A percentile compares a stretch with the other conserved stretches of the same genome.
phyloP scores from a whole-genome alignment of 345 rosid genomes.

The Citrus hindsii region DNA sequence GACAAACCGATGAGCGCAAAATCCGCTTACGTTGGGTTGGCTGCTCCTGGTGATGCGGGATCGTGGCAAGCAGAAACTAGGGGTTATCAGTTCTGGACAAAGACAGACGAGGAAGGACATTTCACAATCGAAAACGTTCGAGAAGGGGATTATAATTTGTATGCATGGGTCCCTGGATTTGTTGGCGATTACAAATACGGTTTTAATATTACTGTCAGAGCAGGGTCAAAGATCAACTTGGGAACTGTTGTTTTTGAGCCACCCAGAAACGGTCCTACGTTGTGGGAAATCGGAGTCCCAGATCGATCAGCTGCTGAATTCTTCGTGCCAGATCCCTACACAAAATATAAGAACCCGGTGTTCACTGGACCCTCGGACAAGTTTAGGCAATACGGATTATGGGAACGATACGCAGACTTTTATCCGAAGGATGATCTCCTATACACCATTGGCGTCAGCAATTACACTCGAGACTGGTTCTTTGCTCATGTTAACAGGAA shows the following conservation, averaged over 20 bases:
- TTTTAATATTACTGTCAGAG: not conserved
- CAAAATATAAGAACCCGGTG: conserved; percentile 36
- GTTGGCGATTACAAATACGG: conserved; percentile 59
- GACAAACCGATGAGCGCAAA: conserved; percentile 8
- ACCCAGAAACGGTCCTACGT: too few species aligned
- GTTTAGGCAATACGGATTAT: conserved; percentile 85
- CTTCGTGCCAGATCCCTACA: conserved; percentile 14
- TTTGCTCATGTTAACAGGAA: conserved; percentile 71
- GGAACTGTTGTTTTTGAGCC: too few species aligned
- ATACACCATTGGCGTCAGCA: conserved; percentile 39
- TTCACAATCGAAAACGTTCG: conserved; percentile 55
- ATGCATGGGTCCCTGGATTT: conserved; percentile 62
- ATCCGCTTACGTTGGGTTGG: conserved; percentile 72
- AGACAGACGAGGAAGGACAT: conserved; percentile 44
- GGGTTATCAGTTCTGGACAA: conserved; percentile 88
- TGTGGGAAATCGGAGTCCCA: too few species aligned
- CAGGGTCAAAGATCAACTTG: too few species aligned
- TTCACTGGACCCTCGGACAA: conserved; percentile 23
- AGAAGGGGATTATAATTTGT: conserved; percentile 52
- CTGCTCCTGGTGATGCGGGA: conserved; percentile 62
- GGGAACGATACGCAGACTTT: conserved; percentile 61
- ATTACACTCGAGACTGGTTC: conserved; percentile 66
- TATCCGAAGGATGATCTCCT: conserved; percentile 51
- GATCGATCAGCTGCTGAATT: too few species aligned
- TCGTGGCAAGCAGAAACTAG: conserved; percentile 83